phyloP scores from a whole-genome alignment of 495 filamentous ascomycete genomes.

The Schizothecium vesticola region DNA sequence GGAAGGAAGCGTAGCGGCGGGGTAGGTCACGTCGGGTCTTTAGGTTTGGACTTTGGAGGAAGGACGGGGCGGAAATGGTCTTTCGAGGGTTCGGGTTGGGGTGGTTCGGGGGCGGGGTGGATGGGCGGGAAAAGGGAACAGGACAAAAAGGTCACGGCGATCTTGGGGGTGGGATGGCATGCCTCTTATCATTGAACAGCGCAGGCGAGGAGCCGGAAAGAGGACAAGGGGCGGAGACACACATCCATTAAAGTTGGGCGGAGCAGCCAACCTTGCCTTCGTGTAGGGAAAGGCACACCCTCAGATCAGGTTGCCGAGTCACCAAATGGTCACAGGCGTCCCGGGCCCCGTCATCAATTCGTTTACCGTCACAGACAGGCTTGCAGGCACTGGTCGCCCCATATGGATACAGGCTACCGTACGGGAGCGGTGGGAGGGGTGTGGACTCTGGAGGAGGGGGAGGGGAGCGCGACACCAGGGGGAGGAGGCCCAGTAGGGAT shows the following conservation, averaged over 20 bases:
- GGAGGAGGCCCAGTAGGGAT: constrained; percentile 9
- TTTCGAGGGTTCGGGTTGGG: neutral
- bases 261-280: constrained; percentile 9
- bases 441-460: neutral
- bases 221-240: neutral
- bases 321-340: constrained; percentile 26
- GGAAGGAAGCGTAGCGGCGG: neutral
- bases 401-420: constrained; percentile 11
- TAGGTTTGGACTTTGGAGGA: neutral
- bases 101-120: neutral
- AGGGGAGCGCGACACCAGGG: no score
- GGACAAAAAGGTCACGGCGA: neutral
- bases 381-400: constrained; percentile 17
- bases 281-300: constrained; percentile 14
- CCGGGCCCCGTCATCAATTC: constrained; percentile 20
- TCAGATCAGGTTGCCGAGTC: constrained; percentile 21
- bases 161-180: neutral
- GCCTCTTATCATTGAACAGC: neutral
- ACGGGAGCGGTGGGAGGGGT: neutral
- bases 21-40: neutral
- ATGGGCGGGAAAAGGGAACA: neutral
- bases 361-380: constrained; percentile 23
- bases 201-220: neutral
- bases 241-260: constrained; percentile 9
- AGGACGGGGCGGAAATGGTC: neutral